Base-by-base conservation (phyloP, 2,329 filamentous ascomycete species). In the Pyrenochaeta sp. region DNA sequence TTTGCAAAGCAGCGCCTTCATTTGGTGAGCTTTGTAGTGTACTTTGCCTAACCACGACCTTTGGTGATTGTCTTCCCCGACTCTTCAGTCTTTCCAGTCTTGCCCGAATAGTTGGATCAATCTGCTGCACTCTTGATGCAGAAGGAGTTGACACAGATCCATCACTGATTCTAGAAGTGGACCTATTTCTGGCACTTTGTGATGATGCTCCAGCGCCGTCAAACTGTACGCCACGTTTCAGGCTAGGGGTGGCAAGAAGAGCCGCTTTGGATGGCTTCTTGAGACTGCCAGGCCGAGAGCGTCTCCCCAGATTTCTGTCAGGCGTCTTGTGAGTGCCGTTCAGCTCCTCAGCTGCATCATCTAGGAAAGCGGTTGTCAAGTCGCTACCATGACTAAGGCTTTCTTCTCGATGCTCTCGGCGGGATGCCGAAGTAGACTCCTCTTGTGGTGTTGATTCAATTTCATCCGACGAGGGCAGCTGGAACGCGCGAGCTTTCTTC, bases 361-460 rank as follows among this genome's bases (percentile, higher is more conserved):
- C 23, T 3, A 52, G 32, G 23, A 49, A 55, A 11, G 39, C 44
- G 11, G 44, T 41, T 7, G 41, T 51, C 10, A 48, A 21, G 24
- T 47, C 44, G 35, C 18, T 30, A 21, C 34, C 21, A 19, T 37
- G 27, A 13, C 23, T 14, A 8, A 37, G 11, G 30, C 21, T 34
- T 13, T 36, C 34, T 13, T 30, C 13, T 7, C 19, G 35, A 23
- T 24, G 21, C 6, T 17, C 21, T 15, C 13, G 4, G 27, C 5
- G 34, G 24, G 20, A 13, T 6, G 18, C 14, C 3, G 24, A 32
- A 21, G 10, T 18, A 13, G 18, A 14, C 44, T 27, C 20, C 13
- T 49, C 41, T 10, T 55, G 44, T 17, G 44, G 42, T 9, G 51
- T 53, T 15, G 48, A 50, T 6, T 47, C 39, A 21, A 53, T 54